Conservation (phyloP, 371 early-diverging fungal species). For the Capillidium rhysosporum region DNA sequence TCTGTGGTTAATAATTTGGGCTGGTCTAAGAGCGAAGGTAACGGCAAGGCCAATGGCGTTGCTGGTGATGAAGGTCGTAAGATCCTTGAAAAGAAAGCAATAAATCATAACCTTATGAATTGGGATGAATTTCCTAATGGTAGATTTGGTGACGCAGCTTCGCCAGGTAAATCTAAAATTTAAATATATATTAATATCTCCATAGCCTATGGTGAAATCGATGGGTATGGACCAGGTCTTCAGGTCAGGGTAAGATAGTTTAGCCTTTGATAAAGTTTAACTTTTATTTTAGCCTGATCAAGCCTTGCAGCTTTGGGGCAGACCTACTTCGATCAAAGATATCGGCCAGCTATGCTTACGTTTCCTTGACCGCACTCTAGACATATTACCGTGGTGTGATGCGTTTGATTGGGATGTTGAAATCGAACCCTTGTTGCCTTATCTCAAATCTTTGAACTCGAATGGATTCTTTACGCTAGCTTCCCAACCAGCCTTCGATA, state of each 20-base stretch:
- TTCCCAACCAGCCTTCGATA: conserved; percentile 90
- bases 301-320: conserved; percentile 51
- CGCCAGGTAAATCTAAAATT: conserved; percentile 26
- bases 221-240: conserved; percentile 51
- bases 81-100: too few relatives aligned
- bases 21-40: background rate
- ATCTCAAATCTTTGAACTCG: conserved; percentile 38
- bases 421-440: conserved; percentile 44
- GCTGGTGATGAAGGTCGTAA: conserved; percentile 14
- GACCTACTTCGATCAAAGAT: conserved; percentile 36
- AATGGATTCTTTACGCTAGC: conserved; percentile 75
- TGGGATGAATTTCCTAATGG: conserved; percentile 98
- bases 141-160: conserved; percentile 88
- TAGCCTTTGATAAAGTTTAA: background rate
- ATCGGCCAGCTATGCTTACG: conserved; percentile 44
- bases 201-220: conserved; percentile 45
- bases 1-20: background rate
- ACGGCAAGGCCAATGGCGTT: conserved; percentile 10
- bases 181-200: background rate
- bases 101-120: too few relatives aligned
- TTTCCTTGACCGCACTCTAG: conserved; percentile 49
- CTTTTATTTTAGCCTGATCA: conserved; percentile 4
- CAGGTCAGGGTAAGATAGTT: conserved; percentile 25
- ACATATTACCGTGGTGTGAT: conserved; percentile 79
- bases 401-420: conserved; percentile 52